These are phyloP conservation scores for Cladosporium halotolerans DNA, from an alignment of 2,329 filamentous ascomycete genomes.

Conservation along the genomic window DNA sequence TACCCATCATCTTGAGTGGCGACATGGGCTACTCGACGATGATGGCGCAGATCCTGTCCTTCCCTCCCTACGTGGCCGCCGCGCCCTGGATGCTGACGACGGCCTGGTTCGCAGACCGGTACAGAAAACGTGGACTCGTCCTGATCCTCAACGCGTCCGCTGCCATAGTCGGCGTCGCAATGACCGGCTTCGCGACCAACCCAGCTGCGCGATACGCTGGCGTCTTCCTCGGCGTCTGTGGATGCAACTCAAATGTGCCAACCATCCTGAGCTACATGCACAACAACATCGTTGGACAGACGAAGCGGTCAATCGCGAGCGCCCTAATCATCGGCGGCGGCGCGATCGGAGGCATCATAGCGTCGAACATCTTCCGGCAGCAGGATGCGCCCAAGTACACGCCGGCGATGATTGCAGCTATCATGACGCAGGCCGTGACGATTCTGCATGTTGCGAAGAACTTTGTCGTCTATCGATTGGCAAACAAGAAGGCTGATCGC, in stretches of 20 bases:
- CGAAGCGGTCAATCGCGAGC: slow-evolving; percentile 64
- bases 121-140: slow-evolving; percentile 16
- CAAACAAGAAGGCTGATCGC: slow-evolving; percentile 17
- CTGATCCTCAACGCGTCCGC: slow-evolving; percentile 21
- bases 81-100: slow-evolving; percentile 26
- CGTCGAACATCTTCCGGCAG: slow-evolving; percentile 63
- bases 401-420: slow-evolving; percentile 37
- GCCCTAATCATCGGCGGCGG: slow-evolving; percentile 70
- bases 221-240: slow-evolving; percentile 67
- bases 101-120: slow-evolving; percentile 18
- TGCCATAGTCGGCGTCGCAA: slow-evolving; percentile 22
- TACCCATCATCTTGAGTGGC: slow-evolving; percentile 63
- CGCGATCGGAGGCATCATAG: slow-evolving; percentile 69
- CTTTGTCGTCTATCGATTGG: slow-evolving; percentile 15
- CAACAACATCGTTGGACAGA: slow-evolving; percentile 65
- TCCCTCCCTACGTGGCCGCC: slow-evolving; percentile 30
- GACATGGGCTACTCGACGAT: slow-evolving; percentile 44
- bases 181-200: slow-evolving; percentile 26
- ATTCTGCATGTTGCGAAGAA: slow-evolving; percentile 19
- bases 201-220: slow-evolving; percentile 53
- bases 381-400: slow-evolving; percentile 55
- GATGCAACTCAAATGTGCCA: slow-evolving; percentile 70
- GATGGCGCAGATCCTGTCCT: slow-evolving; percentile 28
- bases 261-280: slow-evolving; percentile 66
- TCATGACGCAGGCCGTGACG: slow-evolving; percentile 17